Evolutionary conservation across 2,329 filamentous ascomycete species (phyloP).

Genomic region (Colletotrichum sp.): DNA sequence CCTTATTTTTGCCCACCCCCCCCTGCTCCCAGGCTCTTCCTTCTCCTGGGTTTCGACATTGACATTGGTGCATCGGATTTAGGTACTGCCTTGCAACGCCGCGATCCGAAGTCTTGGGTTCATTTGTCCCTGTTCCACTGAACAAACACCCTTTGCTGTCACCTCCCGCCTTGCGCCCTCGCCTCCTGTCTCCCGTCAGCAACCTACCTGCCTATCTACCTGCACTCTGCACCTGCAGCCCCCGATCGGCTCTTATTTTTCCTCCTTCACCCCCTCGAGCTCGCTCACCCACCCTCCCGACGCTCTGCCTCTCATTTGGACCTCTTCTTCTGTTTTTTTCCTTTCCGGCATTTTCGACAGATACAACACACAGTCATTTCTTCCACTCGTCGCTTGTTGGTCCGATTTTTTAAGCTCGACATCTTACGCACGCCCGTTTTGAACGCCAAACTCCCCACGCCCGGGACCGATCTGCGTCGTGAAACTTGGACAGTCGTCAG

Average conservation of each 20-base stretch:
- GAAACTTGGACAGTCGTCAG: conserved; percentile 15
- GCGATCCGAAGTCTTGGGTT: conserved; percentile 10
- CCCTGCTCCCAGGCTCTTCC: not conserved
- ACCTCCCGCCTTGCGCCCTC: not conserved
- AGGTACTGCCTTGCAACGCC: conserved; percentile 2
- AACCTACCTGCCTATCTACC: not conserved
- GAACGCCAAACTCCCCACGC: conserved; percentile 6
- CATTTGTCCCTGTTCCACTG: conserved; percentile 7
- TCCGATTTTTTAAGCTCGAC: conserved; percentile 13
- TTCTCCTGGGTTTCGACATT: not conserved
- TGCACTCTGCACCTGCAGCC: not conserved
- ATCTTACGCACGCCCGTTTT: conserved; percentile 6
- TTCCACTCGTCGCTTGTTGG: not conserved
- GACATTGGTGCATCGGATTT: conserved; percentile 9
- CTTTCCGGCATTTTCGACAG: not conserved
- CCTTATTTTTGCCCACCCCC: not conserved
- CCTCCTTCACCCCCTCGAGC: conserved; percentile 2
- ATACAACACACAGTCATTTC: conserved; percentile 2
- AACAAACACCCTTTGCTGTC: not conserved
- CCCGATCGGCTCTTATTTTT: not conserved
- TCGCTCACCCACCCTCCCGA: not conserved
- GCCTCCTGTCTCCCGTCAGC: not conserved
- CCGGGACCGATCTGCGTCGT: conserved; percentile 15
- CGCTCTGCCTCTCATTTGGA: conserved; percentile 7
- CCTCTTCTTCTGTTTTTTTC: not conserved